Conservation (phyloP, 495 filamentous ascomycete genomes). For the Daldinia vernicosa region DNA sequence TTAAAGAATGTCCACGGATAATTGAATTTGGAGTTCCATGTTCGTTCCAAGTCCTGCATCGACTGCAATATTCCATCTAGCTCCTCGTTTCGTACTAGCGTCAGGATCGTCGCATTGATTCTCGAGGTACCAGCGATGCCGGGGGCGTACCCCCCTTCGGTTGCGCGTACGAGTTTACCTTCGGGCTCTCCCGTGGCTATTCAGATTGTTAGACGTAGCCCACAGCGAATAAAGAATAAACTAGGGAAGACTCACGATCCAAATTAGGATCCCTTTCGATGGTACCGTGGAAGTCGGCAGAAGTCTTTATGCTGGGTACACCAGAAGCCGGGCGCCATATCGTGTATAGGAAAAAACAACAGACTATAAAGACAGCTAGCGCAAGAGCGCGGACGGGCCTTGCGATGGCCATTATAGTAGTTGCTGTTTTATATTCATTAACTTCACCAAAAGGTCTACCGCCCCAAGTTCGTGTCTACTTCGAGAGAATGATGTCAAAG, state of each 20-base stretch:
- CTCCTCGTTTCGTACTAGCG: conserved; percentile 94
- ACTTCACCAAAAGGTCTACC: conserved; percentile 17
- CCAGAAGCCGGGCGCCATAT: conserved; percentile 63
- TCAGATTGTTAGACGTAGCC: conserved; percentile 8
- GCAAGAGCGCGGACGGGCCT: conserved; percentile 82
- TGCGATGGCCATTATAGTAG: conserved; percentile 75
- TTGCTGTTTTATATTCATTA: conserved; percentile 41
- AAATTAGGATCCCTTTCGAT: conserved; percentile 80
- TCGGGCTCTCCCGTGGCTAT: conserved; percentile 83
- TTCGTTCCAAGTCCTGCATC: conserved; percentile 91
- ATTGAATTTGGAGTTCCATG: conserved; percentile 99
- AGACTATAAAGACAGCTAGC: conserved; percentile 71
- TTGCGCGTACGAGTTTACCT: conserved; percentile 74
- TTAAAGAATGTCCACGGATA: conserved; percentile 99
- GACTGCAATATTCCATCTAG: conserved; percentile 80
- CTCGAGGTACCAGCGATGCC: conserved; percentile 77
- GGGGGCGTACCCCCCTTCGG: conserved; percentile 72
- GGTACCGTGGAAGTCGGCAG: conserved; percentile 56
- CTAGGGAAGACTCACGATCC: conserved; percentile 68
- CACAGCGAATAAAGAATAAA: background rate
- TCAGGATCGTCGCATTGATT: conserved; percentile 91
- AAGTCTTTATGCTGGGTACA: conserved; percentile 45
- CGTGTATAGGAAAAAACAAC: conserved; percentile 78
- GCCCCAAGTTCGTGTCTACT: conserved; percentile 4
- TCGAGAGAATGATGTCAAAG: background rate